Percentiles rank a stretch among this genome's conserved stretches.
Evolutionary conservation across 2,329 filamentous ascomycete species (phyloP).

Genomic region (Botrytis tulipae): DNA sequence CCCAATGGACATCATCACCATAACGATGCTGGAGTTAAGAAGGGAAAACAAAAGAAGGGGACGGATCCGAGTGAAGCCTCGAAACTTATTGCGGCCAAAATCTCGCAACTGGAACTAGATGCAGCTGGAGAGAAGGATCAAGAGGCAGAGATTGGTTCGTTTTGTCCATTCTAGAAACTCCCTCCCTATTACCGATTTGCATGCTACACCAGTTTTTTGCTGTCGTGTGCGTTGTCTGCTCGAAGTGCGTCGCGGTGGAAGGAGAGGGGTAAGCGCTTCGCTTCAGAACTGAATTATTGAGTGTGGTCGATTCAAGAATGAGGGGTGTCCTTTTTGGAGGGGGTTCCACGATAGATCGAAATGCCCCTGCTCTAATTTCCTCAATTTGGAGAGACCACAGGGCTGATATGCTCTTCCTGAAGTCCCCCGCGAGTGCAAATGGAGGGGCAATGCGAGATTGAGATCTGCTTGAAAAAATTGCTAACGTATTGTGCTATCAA

Average conservation of each 20-base stretch:
- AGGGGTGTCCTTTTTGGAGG: background rate
- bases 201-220: background rate
- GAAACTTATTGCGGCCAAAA: constrained; percentile 87
- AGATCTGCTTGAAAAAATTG: constrained; percentile 17
- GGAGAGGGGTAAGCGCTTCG: constrained; percentile 21
- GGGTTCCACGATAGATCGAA: background rate
- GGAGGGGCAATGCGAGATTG: constrained; percentile 30
- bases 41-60: constrained; percentile 80
- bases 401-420: background rate
- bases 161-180: constrained; percentile 27
- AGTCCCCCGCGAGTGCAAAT: constrained; percentile 27
- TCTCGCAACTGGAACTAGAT: constrained; percentile 92
- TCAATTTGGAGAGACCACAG: background rate
- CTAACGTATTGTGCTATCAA: constrained; percentile 43
- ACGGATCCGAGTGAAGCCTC: constrained; percentile 85
- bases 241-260: constrained; percentile 9
- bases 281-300: constrained; percentile 11
- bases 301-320: background rate
- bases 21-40: constrained; percentile 59
- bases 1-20: constrained; percentile 43
- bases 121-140: constrained; percentile 92
- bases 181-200: constrained; percentile 4
- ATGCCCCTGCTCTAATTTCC: background rate
- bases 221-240: background rate
- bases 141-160: constrained; percentile 89